These are phyloP conservation scores for Hyaloperonospora arabidopsidis DNA, from an alignment of 352 stramenopile genomes.

Conservation along the genomic window DNA sequence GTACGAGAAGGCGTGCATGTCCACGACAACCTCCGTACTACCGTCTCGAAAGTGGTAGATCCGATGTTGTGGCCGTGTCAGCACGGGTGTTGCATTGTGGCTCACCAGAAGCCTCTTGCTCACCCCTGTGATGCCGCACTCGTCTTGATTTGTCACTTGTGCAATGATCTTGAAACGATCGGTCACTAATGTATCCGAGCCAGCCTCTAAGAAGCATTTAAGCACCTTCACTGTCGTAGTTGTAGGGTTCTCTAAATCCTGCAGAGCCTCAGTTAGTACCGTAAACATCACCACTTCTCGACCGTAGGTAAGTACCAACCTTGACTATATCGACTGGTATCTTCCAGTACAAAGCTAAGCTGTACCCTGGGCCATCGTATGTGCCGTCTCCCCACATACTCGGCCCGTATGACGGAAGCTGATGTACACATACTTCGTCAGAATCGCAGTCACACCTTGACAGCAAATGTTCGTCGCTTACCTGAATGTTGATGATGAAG, in stretches of 20 bases:
- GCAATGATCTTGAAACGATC: conserved; percentile 84
- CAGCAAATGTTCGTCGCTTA: conserved; percentile 12
- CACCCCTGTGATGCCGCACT: conserved; percentile 71
- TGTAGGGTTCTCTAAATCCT: conserved; percentile 55
- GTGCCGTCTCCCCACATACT: conserved; percentile 62
- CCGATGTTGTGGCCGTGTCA: conserved; percentile 76
- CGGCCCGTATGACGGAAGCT: conserved; percentile 70
- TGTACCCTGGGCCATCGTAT: conserved; percentile 65
- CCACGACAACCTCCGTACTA: conserved; percentile 68
- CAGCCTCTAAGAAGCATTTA: conserved; percentile 64
- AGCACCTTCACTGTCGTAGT: conserved; percentile 51
- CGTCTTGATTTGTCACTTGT: conserved; percentile 78
- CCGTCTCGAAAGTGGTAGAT: conserved; percentile 71
- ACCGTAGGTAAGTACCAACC: conserved; percentile 19
- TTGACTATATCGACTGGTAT: conserved; percentile 58
- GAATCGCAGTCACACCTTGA: neutral
- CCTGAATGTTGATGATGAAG: conserved; percentile 80
- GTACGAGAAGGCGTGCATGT: conserved; percentile 80
- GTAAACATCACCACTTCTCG: too few relatives aligned
- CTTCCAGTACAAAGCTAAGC: conserved; percentile 72
- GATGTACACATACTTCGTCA: neutral
- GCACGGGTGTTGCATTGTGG: conserved; percentile 76
- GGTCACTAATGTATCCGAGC: conserved; percentile 53
- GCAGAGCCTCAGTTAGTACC: neutral
- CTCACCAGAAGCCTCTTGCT: conserved; percentile 67